Evolutionary conservation across 768 basidiomycete species (phyloP).

Genomic region (Hygrocybe punicea): DNA sequence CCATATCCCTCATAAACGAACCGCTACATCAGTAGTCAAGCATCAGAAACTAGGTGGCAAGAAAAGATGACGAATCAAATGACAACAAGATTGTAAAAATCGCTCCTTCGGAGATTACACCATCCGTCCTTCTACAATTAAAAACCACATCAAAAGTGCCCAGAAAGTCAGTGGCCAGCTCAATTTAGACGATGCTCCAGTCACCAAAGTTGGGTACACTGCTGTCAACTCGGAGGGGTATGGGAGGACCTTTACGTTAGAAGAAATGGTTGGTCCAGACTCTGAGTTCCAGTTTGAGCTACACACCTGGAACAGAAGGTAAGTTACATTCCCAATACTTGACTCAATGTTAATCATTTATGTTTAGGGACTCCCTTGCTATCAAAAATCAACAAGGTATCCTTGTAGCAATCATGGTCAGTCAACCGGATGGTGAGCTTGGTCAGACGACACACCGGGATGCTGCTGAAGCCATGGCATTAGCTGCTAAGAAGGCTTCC

Average conservation of each 20-base stretch:
- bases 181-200: too few relatives aligned
- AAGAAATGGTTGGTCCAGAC: neutral
- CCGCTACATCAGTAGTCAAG: too few relatives aligned
- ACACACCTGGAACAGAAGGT: conserved; percentile 4
- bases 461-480: neutral
- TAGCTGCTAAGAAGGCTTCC: conserved; percentile 2
- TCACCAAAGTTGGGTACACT: neutral
- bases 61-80: too few relatives aligned
- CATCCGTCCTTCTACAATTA: too few relatives aligned
- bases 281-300: neutral
- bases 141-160: too few relatives aligned
- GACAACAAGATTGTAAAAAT: too few relatives aligned
- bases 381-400: conserved; percentile 7
- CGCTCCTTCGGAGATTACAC: too few relatives aligned
- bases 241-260: neutral
- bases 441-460: neutral
- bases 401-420: conserved; percentile 10
- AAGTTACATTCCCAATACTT: neutral
- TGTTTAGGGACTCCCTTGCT: neutral
- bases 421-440: conserved; percentile 10
- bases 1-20: too few relatives aligned
- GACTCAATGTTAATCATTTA: neutral
- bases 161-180: too few relatives aligned
- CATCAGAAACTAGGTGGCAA: too few relatives aligned
- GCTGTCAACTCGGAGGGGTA: neutral